These are phyloP conservation scores for Austroboletus novae-zelandiae DNA, from an alignment of 1,284 basidiomycete species.

Conservation along the genomic window DNA sequence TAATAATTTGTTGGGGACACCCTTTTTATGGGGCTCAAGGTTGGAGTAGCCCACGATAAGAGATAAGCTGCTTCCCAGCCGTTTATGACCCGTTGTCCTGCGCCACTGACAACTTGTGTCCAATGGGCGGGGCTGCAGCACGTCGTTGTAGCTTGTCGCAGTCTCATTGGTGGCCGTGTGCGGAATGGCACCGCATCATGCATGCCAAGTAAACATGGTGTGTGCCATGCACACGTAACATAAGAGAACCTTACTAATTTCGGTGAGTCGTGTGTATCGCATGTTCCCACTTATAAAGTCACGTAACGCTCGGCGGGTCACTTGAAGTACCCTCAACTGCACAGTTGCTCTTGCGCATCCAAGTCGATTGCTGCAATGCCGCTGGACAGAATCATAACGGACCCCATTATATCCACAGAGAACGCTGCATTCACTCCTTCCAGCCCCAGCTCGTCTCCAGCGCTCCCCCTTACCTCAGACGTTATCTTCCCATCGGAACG, in stretches of 20 bases:
- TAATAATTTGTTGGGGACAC: too few species aligned
- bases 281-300: slow-evolving; percentile 26
- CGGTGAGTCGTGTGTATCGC: slow-evolving; percentile 22
- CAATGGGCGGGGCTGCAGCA: not conserved
- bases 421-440: slow-evolving; percentile 29
- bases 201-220: slow-evolving; percentile 11
- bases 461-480: slow-evolving; percentile 12
- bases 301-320: not conserved
- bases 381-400: slow-evolving; percentile 33
- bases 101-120: not conserved
- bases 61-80: too few species aligned
- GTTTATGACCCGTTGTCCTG: not conserved
- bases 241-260: slow-evolving; percentile 10
- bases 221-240: slow-evolving; percentile 13
- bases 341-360: not conserved
- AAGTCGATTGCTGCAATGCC: slow-evolving; percentile 17
- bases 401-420: slow-evolving; percentile 35
- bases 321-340: slow-evolving; percentile 7
- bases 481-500: slow-evolving; percentile 23
- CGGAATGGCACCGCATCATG: not conserved
- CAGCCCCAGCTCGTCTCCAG: slow-evolving; percentile 16
- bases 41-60: too few species aligned
- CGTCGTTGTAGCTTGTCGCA: not conserved
- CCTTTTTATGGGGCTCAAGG: too few species aligned
- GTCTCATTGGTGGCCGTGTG: too few species aligned